Base-by-base conservation (phyloP, 495 filamentous ascomycete genomes). In the Penicillium nucicola region DNA sequence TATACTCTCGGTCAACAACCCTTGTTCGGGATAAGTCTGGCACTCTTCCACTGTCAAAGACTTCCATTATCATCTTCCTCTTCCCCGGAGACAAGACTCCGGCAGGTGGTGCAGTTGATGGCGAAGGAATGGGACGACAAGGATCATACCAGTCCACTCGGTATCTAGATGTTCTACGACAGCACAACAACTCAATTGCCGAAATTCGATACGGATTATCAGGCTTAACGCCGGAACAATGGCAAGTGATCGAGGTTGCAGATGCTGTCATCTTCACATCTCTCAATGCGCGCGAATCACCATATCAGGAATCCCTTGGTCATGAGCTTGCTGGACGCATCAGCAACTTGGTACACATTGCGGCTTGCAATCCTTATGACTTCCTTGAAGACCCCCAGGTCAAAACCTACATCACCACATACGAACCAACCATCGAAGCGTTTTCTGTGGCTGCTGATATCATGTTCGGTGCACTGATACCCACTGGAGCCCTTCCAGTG, bases 291-390 rank as follows among this genome's bases (percentile, higher is more conserved):
- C 58, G 51, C 12, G 64, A 74, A 40, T 72, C 66, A 12, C 50
- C 62, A 5, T 73, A 71, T 38, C 76, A 79, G 43, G 63, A 62
- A 42, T 41, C 39, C 0, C 48, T 77, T 12, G 74, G 69, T 0
- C 55, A 66, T 7, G 58, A 63, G 11, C 56, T 77, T 15, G 58
- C 71, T 23, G 58, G 55, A 9, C 66, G 57, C 10, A 0, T 63
- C 59, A 18, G 25, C 7, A 28, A 28, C 25, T 43, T 76, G 17
- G 65, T 76, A 19, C 53, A 66, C 10, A 62, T 79, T 57, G 74
- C 76, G 41, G 70, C 67, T 1, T 74, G 72, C 42, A 73, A 66
- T 47, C 76, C 76, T 7, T 79, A 79, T 48, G 76, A 79, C 45
- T 77, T 77, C 35, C 60, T 79, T 9, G 66, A 74, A 23, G 66